phyloP scores from a whole-genome alignment of 2,329 filamentous ascomycete genomes.

The Nemania serpens region DNA sequence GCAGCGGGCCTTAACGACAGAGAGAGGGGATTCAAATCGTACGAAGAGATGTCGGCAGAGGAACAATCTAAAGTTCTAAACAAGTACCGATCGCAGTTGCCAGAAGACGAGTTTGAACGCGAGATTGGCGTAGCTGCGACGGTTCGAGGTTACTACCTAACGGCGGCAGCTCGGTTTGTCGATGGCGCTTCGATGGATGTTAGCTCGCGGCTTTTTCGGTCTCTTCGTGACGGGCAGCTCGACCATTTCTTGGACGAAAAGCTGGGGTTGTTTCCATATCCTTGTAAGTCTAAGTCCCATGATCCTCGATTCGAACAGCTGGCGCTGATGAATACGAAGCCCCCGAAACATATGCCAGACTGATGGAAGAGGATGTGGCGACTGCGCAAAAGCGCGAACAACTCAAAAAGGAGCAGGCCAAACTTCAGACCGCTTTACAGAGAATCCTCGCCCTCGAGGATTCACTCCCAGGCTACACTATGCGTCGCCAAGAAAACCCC shows the following conservation, averaged over 20 bases:
- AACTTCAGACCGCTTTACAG: conserved; percentile 48
- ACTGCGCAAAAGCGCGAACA: conserved; percentile 46
- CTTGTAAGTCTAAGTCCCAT: conserved; percentile 21
- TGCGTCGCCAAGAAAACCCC: background rate
- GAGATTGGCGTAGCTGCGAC: conserved; percentile 66
- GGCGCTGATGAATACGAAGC: conserved; percentile 16
- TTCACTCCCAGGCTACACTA: background rate
- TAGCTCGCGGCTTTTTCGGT: conserved; percentile 23
- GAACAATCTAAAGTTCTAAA: conserved; percentile 50
- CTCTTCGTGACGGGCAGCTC: conserved; percentile 20
- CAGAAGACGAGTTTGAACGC: conserved; percentile 57
- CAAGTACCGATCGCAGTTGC: conserved; percentile 50
- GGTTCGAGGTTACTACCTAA: conserved; percentile 68
- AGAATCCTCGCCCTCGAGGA: conserved; percentile 47
- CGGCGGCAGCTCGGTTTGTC: conserved; percentile 65
- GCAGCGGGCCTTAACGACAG: conserved; percentile 37
- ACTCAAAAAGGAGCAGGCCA: conserved; percentile 47
- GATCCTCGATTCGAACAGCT: background rate
- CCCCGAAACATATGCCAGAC: conserved; percentile 41
- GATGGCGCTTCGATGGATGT: conserved; percentile 48
- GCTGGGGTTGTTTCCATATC: conserved; percentile 23
- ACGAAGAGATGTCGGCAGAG: conserved; percentile 48
- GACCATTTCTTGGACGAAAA: conserved; percentile 26
- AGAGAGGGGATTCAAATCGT: conserved; percentile 35
- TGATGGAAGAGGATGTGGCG: conserved; percentile 51